These are phyloP conservation scores for Didymella exigua DNA, from an alignment of 2,329 filamentous ascomycete species.

Conservation along the genomic window DNA sequence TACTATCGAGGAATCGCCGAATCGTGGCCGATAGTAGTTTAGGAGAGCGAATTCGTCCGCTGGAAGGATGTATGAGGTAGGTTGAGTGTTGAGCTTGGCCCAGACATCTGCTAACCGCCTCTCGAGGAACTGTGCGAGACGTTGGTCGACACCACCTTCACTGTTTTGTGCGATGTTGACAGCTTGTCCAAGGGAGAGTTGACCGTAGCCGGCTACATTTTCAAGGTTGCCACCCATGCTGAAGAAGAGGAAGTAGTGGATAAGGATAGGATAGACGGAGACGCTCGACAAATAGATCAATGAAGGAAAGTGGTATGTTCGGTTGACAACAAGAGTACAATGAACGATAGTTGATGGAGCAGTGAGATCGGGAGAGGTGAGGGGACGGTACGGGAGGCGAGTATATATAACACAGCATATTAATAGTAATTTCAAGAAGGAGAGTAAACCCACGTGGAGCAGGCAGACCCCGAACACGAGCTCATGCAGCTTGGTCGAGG, in stretches of 20 bases:
- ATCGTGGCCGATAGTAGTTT: conserved; percentile 79
- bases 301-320: conserved; percentile 4
- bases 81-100: conserved; percentile 67
- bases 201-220: conserved; percentile 49
- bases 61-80: conserved; percentile 73
- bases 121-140: conserved; percentile 69
- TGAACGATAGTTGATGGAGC: conserved; percentile 14
- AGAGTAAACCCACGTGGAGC: conserved; percentile 45
- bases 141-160: conserved; percentile 69
- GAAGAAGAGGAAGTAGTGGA: conserved; percentile 34
- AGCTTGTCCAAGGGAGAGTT: conserved; percentile 66
- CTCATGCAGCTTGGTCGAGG: conserved; percentile 46
- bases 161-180: conserved; percentile 78
- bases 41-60: conserved; percentile 83
- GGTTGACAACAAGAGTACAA: conserved; percentile 14
- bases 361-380: conserved; percentile 18
- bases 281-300: background rate
- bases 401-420: conserved; percentile 41
- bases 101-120: conserved; percentile 64
- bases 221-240: conserved; percentile 52
- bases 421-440: conserved; percentile 36
- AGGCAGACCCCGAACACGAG: conserved; percentile 42
- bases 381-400: conserved; percentile 29
- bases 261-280: conserved; percentile 2
- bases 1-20: conserved; percentile 58